Evolutionary conservation across 768 basidiomycete genomes (phyloP).

Genomic region (Suillus sp.): DNA sequence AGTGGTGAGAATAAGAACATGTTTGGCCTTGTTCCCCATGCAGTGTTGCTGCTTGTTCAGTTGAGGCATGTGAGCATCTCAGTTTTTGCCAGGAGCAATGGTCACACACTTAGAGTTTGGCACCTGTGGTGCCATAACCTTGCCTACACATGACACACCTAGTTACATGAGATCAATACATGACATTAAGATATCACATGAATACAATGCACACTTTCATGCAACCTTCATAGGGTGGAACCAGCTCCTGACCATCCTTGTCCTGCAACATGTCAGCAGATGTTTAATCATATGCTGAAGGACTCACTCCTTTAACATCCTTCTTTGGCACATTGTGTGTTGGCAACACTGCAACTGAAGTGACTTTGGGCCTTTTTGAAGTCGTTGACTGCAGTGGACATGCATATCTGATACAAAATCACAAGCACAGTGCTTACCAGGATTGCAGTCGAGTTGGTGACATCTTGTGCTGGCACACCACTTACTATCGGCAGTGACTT

Average conservation of each 20-base stretch:
- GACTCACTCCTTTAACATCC: too few species aligned
- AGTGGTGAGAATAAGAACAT: neutral
- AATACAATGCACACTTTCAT: neutral
- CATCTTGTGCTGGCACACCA: too few species aligned
- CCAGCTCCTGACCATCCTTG: neutral
- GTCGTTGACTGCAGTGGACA: too few species aligned
- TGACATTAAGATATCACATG: neutral
- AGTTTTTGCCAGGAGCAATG: neutral
- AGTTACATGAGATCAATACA: neutral
- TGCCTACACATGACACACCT: neutral
- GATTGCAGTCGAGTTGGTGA: too few species aligned
- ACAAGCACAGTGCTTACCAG: too few species aligned
- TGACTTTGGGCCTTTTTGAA: too few species aligned
- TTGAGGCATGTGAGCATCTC: neutral
- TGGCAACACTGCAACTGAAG: too few species aligned
- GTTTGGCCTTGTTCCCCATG: neutral
- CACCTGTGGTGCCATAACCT: neutral
- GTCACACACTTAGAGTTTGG: neutral
- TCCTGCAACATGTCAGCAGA: neutral
- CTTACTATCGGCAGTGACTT: too few species aligned
- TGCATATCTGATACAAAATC: too few species aligned
- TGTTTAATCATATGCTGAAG: neutral
- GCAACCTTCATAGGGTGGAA: neutral
- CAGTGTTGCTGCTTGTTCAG: too few species aligned
- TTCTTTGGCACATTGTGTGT: too few species aligned